These are phyloP conservation scores for Heracleum sosnowskyi DNA, from an alignment of 129 eudicot species.

Conservation along the genomic window DNA sequence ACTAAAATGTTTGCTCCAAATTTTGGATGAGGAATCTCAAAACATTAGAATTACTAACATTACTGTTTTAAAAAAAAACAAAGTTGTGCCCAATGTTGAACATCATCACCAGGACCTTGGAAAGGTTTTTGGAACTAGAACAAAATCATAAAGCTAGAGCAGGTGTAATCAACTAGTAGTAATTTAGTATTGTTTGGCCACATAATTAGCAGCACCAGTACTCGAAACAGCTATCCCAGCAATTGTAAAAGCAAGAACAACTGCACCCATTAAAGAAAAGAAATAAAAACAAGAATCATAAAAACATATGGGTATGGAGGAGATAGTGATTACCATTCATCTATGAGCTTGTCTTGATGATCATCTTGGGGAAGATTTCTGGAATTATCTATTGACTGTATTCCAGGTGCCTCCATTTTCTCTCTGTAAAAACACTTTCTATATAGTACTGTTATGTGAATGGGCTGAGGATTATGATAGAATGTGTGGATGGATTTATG, in stretches of 20 bases:
- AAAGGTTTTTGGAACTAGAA: too few relatives aligned
- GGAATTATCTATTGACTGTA: slow-evolving; percentile 45
- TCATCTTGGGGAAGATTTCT: slow-evolving; percentile 40
- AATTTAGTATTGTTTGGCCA: not conserved
- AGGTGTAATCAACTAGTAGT: not conserved
- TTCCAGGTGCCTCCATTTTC: slow-evolving; percentile 62
- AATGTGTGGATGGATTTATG: not conserved
- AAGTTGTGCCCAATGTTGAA: too few relatives aligned
- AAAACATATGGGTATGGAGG: not conserved
- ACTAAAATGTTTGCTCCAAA: not conserved
- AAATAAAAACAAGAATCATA: not conserved
- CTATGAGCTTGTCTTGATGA: slow-evolving; percentile 33
- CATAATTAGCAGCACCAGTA: slow-evolving; percentile 46
- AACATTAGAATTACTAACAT: not conserved
- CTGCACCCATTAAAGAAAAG: slow-evolving; percentile 29
- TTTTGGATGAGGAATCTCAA: not conserved
- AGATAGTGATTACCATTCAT: slow-evolving; percentile 34
- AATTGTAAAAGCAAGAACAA: slow-evolving; percentile 69
- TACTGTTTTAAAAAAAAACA: not conserved
- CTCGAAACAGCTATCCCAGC: slow-evolving; percentile 51
- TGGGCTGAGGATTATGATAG: not conserved
- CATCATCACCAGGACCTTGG: not conserved
- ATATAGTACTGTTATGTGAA: not conserved
- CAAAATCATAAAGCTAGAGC: not conserved
- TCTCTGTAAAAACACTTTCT: not conserved